phyloP scores from a whole-genome alignment of 345 rosid species.

The Noccaea bulbosa region DNA sequence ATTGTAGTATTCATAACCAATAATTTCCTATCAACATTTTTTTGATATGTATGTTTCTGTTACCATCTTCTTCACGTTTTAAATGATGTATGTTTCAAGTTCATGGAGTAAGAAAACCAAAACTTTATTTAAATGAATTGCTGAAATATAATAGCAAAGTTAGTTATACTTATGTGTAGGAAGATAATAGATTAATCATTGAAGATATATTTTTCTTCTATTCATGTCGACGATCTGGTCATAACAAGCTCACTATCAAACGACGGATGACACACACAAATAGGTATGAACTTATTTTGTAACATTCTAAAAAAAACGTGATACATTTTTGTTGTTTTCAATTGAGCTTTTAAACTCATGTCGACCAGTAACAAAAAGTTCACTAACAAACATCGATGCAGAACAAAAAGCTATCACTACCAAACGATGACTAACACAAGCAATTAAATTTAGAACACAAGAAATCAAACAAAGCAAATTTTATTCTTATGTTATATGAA shows the following conservation, averaged over 20 bases:
- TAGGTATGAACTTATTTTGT: neutral
- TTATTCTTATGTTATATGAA: slow-evolving; percentile 29
- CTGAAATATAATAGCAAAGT: neutral
- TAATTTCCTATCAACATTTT: slow-evolving; percentile 13
- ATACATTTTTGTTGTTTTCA: slow-evolving; percentile 1
- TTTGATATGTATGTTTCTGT: neutral
- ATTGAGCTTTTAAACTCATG: slow-evolving; percentile 5
- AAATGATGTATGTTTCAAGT: neutral
- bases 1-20: slow-evolving; percentile 7
- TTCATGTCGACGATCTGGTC: slow-evolving; percentile 2
- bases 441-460: slow-evolving; percentile 15
- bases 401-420: slow-evolving; percentile 14
- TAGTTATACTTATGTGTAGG: neutral
- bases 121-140: neutral
- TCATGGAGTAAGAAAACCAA: neutral
- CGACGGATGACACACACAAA: slow-evolving; percentile 2
- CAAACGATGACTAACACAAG: slow-evolving; percentile 28
- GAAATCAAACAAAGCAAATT: slow-evolving; percentile 4
- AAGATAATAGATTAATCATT: neutral
- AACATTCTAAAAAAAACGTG: neutral
- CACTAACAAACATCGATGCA: slow-evolving; percentile 22
- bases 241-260: slow-evolving; percentile 7
- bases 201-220: too few species aligned
- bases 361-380: slow-evolving; percentile 24
- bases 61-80: neutral